These are phyloP conservation scores for Daldinia caldariorum DNA, from an alignment of 495 filamentous ascomycete species.

Conservation along the genomic window DNA sequence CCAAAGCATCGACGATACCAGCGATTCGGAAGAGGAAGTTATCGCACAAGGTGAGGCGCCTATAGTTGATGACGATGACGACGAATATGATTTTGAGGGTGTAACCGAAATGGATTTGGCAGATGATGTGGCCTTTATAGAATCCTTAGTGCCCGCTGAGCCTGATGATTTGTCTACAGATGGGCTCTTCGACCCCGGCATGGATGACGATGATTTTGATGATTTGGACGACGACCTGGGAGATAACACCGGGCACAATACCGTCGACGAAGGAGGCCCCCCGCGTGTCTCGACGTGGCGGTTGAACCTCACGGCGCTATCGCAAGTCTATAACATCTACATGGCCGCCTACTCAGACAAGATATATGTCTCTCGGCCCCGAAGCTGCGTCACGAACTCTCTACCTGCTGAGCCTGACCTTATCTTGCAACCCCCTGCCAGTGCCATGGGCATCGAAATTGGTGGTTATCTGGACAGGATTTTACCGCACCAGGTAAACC, in stretches of 20 bases:
- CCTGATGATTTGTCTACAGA: not conserved
- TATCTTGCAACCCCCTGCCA: constrained; percentile 70
- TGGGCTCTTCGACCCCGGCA: not conserved
- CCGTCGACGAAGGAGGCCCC: constrained; percentile 33
- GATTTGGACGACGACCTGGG: constrained; percentile 2
- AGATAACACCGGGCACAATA: constrained; percentile 5
- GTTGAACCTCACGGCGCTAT: constrained; percentile 61
- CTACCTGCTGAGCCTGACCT: constrained; percentile 70
- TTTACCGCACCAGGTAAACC: constrained; percentile 78
- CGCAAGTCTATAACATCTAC: constrained; percentile 67
- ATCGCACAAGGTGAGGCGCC: constrained; percentile 15
- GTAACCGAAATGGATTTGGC: not conserved
- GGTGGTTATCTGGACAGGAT: constrained; percentile 65
- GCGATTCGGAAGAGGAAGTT: constrained; percentile 34
- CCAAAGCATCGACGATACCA: constrained; percentile 18
- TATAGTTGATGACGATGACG: no score
- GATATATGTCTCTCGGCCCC: constrained; percentile 80
- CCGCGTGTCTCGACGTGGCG: constrained; percentile 52
- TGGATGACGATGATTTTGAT: not conserved
- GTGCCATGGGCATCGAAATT: constrained; percentile 51
- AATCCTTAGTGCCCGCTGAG: not conserved
- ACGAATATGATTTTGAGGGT: not conserved
- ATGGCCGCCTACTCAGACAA: constrained; percentile 78
- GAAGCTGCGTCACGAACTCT: constrained; percentile 67
- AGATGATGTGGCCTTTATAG: constrained; percentile 2